Base-by-base conservation (phyloP, 805 yeast species). In the Torulaspora delbrueckii region DNA sequence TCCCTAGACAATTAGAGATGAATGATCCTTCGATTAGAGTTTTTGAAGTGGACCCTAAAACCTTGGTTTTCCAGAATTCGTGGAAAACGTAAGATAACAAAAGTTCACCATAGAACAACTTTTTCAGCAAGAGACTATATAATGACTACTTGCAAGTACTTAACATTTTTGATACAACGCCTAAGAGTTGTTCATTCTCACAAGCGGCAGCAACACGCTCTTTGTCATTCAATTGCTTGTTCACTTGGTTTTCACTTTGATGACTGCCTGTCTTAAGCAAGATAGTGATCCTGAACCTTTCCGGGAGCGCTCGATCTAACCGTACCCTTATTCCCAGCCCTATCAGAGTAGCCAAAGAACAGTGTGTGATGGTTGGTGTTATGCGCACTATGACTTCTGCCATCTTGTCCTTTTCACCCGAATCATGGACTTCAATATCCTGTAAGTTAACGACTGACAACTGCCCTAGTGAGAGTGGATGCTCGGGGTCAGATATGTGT, bases 141-240 rank as follows among this genome's bases (percentile, higher is more conserved):
- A 39, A 5, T 13, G 34, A 26, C 48, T 53, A 75, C 44, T 68
- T 69, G 59, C 99, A 93, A 3, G 93, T 84, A 30, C 85, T 75
- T 47, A 93, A 74, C 99, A 93, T 93, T 52, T 84, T 88, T 54
- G 89, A 84, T 31, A 93, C 85, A n/a, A 93, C 99, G 25, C 81
- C 76, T 32, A 90, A 69, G 35, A 93, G 71, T 69, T 93, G 99
- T 46, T 86, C 96, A 59, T 93, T 93, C 60, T 93, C 99, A 66
- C 98, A 90, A 0, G 99, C 99, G 23, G 99, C 99, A 26, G 96
- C 95, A 0, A 93, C 97, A 51, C 99, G 73, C 67, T 93, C 99
- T 68, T 93, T 93, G 63, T 93, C 99, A 60, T 93, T 93, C 49
- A 93, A 75, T 68, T 93, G 99, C 62, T 91, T 91, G 67, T 93